Evolutionary conservation across 1,284 basidiomycete species (phyloP), one percentile per base, ranked within the genome.

Genomic region (Crucibulum parvulum): DNA sequence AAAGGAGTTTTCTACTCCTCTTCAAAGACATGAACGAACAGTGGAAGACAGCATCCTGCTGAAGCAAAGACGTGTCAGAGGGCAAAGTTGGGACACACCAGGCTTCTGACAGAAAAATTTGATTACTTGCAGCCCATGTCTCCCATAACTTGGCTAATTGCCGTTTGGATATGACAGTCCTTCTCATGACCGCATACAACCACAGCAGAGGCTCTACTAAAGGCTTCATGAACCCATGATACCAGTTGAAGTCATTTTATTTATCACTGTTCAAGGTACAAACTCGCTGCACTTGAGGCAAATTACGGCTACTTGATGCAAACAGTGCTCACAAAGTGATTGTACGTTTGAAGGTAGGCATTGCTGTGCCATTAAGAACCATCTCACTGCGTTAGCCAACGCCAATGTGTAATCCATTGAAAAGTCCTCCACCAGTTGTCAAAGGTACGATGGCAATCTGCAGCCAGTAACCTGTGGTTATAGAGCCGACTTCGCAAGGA

Each of bases 341-440:
- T 35, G 37, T 13, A 7, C n/a, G 11, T 2, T 38, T 50, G 35
- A 51, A n/a, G 35, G n/a, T 37, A 37, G 39, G 31, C 24, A 51
- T 37, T 3, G 43, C 55, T 36, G 18, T 45, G 34, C 57, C 56
- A 15, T 6, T 9, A 9, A 61, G 43, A 16, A 45, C 46, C 55
- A 56, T 56, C 38, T 46, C 34, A 36, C 50, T 57, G 9, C 56
- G 47, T 16, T 56, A 61, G 34, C 55, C 37, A 15, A 61, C 31
- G 1, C 54, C 56, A 9, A 55, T 51, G 56, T 61, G 59, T 41
- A 61, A 13, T 2, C 59, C 59, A 35, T 57, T 52, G 55, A 61
- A 61, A 16, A 61, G 47, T 39, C 51, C 24, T 51, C 16, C 41
- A 54, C 59, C 59, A 61, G n/a, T 50, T 43, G n/a, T 38, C 59